These are phyloP conservation scores for Plasmodium coatneyi DNA, from an alignment of 169 alveolate genomes.

Conservation along the genomic window DNA sequence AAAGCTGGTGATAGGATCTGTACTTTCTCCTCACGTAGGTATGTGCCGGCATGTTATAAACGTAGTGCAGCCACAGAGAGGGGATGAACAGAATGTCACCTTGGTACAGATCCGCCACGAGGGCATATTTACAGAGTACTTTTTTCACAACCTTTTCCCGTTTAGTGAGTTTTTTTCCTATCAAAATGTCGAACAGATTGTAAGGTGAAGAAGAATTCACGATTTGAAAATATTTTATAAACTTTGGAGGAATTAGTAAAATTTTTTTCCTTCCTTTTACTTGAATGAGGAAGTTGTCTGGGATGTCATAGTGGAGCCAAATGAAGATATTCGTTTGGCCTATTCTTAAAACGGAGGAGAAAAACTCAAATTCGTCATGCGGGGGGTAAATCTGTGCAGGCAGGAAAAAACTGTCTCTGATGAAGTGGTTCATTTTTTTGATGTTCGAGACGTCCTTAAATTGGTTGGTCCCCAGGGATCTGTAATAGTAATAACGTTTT, in stretches of 20 bases:
- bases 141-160: slow-evolving; percentile 40
- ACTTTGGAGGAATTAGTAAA: slow-evolving; percentile 63
- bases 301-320: slow-evolving; percentile 74
- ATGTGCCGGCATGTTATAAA: slow-evolving; percentile 71
- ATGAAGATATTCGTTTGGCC: slow-evolving; percentile 73
- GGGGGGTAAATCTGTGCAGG: slow-evolving; percentile 61
- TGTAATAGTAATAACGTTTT: slow-evolving; percentile 34
- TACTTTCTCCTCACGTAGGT: slow-evolving; percentile 27
- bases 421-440: slow-evolving; percentile 62
- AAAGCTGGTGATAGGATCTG: slow-evolving; percentile 9
- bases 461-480: slow-evolving; percentile 65
- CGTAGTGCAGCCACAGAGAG: slow-evolving; percentile 71
- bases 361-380: slow-evolving; percentile 36
- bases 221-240: slow-evolving; percentile 58
- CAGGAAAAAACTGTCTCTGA: slow-evolving; percentile 66
- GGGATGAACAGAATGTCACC: slow-evolving; percentile 72
- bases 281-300: slow-evolving; percentile 71
- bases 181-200: slow-evolving; percentile 48
- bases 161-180: slow-evolving; percentile 30
- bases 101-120: slow-evolving; percentile 64
- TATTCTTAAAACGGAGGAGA: slow-evolving; percentile 71
- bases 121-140: slow-evolving; percentile 23
- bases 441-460: slow-evolving; percentile 72
- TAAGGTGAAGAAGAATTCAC: slow-evolving; percentile 55
- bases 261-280: slow-evolving; percentile 75